A percentile compares a stretch with the other conserved stretches of the same genome.
Conservation (phyloP, 2,329 filamentous ascomycete species). For the Pestalotiopsis sp. region DNA sequence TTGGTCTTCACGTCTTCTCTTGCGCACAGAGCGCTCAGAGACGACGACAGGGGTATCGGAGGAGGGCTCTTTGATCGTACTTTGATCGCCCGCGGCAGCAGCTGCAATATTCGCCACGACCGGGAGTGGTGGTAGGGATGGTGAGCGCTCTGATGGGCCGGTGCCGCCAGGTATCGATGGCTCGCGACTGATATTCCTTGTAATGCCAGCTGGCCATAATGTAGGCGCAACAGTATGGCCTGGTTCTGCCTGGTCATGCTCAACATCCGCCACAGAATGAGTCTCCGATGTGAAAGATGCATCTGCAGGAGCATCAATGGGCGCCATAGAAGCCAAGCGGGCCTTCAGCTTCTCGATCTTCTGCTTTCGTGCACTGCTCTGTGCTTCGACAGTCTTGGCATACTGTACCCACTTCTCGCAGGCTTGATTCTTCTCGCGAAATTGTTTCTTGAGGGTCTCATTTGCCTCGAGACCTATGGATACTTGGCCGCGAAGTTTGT, state of each 20-base stretch:
- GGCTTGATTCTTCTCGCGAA: slow-evolving; percentile 45
- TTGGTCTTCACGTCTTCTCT: slow-evolving; percentile 42
- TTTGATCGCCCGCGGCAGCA: neutral
- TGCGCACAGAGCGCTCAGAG: slow-evolving; percentile 51
- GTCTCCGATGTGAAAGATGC: slow-evolving; percentile 26
- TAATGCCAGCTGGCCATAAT: neutral
- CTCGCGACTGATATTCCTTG: neutral
- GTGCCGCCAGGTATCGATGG: neutral
- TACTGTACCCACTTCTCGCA: slow-evolving; percentile 49
- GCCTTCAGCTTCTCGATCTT: slow-evolving; percentile 47
- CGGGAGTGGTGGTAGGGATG: slow-evolving; percentile 33
- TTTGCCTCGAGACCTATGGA: slow-evolving; percentile 27
- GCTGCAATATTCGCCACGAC: neutral
- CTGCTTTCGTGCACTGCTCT: slow-evolving; percentile 25
- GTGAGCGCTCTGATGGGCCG: neutral
- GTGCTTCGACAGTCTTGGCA: slow-evolving; percentile 42
- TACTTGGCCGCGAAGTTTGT: slow-evolving; percentile 35
- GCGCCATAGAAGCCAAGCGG: slow-evolving; percentile 24
- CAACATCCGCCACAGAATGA: slow-evolving; percentile 7
- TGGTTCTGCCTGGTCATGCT: neutral
- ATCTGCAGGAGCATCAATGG: slow-evolving; percentile 17
- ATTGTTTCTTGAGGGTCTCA: slow-evolving; percentile 31
- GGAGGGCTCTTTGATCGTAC: slow-evolving; percentile 52
- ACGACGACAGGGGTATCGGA: slow-evolving; percentile 56
- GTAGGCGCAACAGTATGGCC: neutral